Evolutionary conservation across 768 basidiomycete species (phyloP), one percentile per base, ranked within the genome.

Genomic region (Tulasnella sp.): DNA sequence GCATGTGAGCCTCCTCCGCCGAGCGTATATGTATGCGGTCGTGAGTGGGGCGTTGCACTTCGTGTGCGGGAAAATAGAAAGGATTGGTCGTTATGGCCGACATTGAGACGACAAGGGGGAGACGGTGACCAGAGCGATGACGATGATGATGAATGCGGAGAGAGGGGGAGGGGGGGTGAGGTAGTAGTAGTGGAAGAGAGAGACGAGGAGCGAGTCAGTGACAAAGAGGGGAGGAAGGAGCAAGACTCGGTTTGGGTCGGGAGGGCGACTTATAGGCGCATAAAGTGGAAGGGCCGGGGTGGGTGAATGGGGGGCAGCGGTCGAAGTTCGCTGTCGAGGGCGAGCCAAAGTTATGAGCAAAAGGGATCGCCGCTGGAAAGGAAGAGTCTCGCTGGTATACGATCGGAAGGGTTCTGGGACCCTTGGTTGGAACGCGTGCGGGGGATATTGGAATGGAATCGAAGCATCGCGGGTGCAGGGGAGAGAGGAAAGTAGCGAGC

Each of bases 41-140:
- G 84, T 92, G 91, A 52, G 91, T 92, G 44, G 91, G 89, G 74
- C 88, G 89, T 82, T 92, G 91, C 86, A 91, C 89, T 82, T 85
- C 84, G 75, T 85, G 84, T 62, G 83, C 83, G 68, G 85, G 85
- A 80, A 84, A 83, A 84, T 85, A 84, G 81, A 85, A 85, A 44
- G 80, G 52, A 74, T 68, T 42, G 79, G 38, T 68, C 62, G 62
- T 27, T 68, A 68, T 71, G 73, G 44, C 62, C 42, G 79, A 46
- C 74, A 42, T 74, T 56, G 27, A 31, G 24, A 31, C 14, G n/a
- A 36, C 44, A 40, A n/a, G 31, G 40, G n/a, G n/a, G n/a, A 72
- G 40, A 21, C 16, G 24, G 80, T 27, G 73, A 48, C 71, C 44
- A 24, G n/a, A n/a, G 48, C 42, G 71, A 71, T 24, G 39, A 52